These are phyloP conservation scores for Ogataea polymorpha DNA, from an alignment of 805 yeast genomes.

Conservation along the genomic window DNA sequence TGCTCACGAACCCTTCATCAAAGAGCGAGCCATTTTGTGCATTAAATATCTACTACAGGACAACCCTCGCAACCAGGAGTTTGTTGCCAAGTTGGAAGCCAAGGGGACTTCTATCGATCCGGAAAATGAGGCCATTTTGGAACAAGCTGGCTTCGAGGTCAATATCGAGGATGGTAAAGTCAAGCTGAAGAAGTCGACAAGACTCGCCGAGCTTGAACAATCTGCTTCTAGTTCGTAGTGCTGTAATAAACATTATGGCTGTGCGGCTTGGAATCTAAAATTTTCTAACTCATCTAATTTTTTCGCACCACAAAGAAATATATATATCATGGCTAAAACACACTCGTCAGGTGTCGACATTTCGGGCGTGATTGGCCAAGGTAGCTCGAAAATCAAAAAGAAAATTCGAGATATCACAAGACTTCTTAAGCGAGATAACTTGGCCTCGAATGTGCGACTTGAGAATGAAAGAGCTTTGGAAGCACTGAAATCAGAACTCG, in stretches of 20 bases:
- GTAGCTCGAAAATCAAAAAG: constrained; percentile 62
- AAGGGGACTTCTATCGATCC: constrained; percentile 57
- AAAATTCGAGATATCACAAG: constrained; percentile 85
- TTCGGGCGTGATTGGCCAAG: constrained; percentile 29
- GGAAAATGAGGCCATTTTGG: constrained; percentile 40
- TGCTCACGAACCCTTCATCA: constrained; percentile 81
- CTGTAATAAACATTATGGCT: not conserved
- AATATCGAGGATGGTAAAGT: constrained; percentile 72
- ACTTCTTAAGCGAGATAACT: constrained; percentile 50
- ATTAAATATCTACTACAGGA: constrained; percentile 61
- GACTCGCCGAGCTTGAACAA: constrained; percentile 18
- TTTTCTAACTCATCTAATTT: not conserved
- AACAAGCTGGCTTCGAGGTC: constrained; percentile 74
- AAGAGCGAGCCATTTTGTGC: constrained; percentile 81
- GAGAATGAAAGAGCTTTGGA: constrained; percentile 47
- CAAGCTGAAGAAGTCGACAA: constrained; percentile 38
- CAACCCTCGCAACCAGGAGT: constrained; percentile 68
- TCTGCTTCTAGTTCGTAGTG: not conserved
- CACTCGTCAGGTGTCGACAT: constrained; percentile 25
- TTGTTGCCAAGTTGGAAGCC: constrained; percentile 78
- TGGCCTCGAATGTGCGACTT: constrained; percentile 53
- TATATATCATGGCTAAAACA: not conserved
- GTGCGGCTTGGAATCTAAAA: constrained; percentile 1
- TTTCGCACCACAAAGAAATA: not conserved
- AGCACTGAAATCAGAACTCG: constrained; percentile 46